A percentile compares a stretch with the other conserved stretches of the same genome.
phyloP scores from a whole-genome alignment of 495 filamentous ascomycete genomes.

The Podospora tetraspora region DNA sequence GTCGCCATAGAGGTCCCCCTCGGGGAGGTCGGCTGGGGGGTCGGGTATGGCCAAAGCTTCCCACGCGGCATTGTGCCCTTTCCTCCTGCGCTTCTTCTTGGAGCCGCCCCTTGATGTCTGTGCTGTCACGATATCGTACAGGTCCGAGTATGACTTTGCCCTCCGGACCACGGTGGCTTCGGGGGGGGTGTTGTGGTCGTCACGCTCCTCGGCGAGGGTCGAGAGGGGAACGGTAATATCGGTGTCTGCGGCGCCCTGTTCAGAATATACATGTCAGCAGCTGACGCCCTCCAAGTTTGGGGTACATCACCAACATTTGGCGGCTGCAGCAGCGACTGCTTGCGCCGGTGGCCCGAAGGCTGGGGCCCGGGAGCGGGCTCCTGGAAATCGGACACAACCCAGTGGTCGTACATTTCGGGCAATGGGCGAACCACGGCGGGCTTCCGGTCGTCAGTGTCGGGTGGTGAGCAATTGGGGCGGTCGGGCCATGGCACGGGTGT shows the following conservation, averaged over 20 bases:
- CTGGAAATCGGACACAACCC: constrained; percentile 53
- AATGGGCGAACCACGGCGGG: neutral
- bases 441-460: neutral
- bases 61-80: constrained; percentile 31
- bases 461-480: neutral
- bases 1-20: constrained; percentile 56
- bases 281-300: constrained; percentile 1
- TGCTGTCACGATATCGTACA: constrained; percentile 58
- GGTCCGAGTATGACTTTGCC: constrained; percentile 72
- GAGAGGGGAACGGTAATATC: constrained; percentile 38
- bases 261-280: constrained; percentile 5
- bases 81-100: constrained; percentile 38
- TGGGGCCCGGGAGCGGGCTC: constrained; percentile 36
- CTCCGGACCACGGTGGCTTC: constrained; percentile 56
- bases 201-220: constrained; percentile 47
- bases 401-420: constrained; percentile 63
- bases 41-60: constrained; percentile 46
- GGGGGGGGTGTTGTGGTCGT: constrained; percentile 50
- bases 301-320: constrained; percentile 50
- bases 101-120: constrained; percentile 43
- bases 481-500: constrained; percentile 2
- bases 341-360: constrained; percentile 49
- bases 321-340: constrained; percentile 61
- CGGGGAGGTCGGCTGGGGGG: constrained; percentile 53
- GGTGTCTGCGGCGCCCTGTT: constrained; percentile 35